Percentiles rank a stretch among this genome's conserved stretches.
Evolutionary conservation across 148 eudicot genomes (phyloP).

Genomic region (Beta vulgaris): DNA sequence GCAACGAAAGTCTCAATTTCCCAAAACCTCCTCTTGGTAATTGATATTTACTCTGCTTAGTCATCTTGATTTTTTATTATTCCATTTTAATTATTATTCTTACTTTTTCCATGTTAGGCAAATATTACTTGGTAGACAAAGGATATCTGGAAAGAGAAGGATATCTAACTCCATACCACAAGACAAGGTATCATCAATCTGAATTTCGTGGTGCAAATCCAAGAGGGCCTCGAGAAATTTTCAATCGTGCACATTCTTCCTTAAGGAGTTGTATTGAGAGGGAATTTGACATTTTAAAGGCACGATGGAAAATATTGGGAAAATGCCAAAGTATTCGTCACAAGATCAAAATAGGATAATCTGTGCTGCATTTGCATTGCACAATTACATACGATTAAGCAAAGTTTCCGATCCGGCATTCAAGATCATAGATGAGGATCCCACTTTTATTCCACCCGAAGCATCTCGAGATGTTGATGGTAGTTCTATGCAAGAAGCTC

Average conservation of each 20-base stretch:
- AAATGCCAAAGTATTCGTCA: not conserved
- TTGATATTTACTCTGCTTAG: not conserved
- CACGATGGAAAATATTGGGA: not conserved
- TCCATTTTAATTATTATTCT: not conserved
- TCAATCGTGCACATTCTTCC: conserved; percentile 6
- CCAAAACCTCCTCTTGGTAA: not conserved
- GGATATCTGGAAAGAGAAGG: conserved; percentile 10
- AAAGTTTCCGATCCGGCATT: not conserved
- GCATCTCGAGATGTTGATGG: not conserved
- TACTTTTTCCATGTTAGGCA: not conserved
- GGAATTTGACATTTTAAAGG: conserved; percentile 13
- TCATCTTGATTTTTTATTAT: not conserved
- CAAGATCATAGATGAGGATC: not conserved
- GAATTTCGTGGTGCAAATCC: conserved; percentile 2
- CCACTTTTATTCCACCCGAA: not conserved
- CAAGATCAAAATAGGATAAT: conserved; percentile 1
- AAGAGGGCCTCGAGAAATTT: conserved; percentile 12
- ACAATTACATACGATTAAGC: not conserved
- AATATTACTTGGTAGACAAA: conserved; percentile 13
- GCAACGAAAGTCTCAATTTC: not conserved
- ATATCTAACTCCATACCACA: not conserved
- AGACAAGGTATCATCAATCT: conserved; percentile 7
- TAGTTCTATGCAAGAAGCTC: not conserved
- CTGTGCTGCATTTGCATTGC: not conserved
- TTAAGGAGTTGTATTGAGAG: conserved; percentile 14